phyloP scores from a whole-genome alignment of 129 eudicot genomes.

The Sambucus nigra region DNA sequence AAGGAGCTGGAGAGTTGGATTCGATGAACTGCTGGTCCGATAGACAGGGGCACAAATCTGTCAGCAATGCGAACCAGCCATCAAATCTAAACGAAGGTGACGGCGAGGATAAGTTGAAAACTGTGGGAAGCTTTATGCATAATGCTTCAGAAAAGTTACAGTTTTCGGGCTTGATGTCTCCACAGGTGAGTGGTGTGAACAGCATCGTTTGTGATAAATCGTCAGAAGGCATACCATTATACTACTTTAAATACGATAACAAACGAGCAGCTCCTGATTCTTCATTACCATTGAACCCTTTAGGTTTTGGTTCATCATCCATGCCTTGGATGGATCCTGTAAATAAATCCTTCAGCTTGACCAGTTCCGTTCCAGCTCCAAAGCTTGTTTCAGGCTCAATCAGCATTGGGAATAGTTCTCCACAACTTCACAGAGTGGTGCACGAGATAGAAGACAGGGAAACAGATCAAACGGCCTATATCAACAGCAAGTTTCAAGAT shows the following conservation, averaged over 20 bases:
- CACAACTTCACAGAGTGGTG: slow-evolving; percentile 78
- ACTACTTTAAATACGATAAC: slow-evolving; percentile 64
- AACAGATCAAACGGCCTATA: slow-evolving; percentile 50
- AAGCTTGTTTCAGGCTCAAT: slow-evolving; percentile 56
- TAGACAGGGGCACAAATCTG: slow-evolving; percentile 26
- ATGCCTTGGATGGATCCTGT: slow-evolving; percentile 53
- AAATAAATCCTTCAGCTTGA: slow-evolving; percentile 49
- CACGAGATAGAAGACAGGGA: slow-evolving; percentile 87
- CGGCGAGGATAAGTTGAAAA: slow-evolving; percentile 31
- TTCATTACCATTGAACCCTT: slow-evolving; percentile 32
- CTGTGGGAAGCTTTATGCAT: slow-evolving; percentile 38
- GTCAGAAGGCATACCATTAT: slow-evolving; percentile 84
- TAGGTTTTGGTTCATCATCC: slow-evolving; percentile 57
- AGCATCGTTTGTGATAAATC: slow-evolving; percentile 54
- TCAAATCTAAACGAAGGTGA: slow-evolving; percentile 30
- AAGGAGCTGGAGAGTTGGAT: slow-evolving; percentile 55
- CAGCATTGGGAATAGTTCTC: slow-evolving; percentile 43
- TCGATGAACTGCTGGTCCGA: slow-evolving; percentile 67
- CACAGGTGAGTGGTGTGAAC: slow-evolving; percentile 58
- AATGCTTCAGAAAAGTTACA: slow-evolving; percentile 72
- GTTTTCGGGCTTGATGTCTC: slow-evolving; percentile 86
- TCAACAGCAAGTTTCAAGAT: slow-evolving; percentile 60
- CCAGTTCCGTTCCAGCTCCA: slow-evolving; percentile 49
- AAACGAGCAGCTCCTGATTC: slow-evolving; percentile 59
- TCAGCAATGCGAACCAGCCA: slow-evolving; percentile 19